Base-by-base conservation (phyloP, 805 yeast species). In the Zygoascus tannicola region DNA sequence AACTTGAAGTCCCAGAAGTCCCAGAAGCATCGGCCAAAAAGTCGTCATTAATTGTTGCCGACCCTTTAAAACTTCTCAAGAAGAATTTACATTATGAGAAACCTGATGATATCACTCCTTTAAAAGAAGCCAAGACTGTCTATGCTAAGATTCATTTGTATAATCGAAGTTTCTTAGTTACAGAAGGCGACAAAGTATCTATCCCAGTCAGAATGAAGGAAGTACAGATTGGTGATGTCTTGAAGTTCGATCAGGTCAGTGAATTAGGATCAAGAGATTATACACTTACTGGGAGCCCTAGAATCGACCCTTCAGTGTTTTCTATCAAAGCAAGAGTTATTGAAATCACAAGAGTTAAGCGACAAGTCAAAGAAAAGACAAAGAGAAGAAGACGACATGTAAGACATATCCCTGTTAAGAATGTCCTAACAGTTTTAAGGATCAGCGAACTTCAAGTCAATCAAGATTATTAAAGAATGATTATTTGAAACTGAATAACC, bases 71-170 rank as follows among this genome's bases (percentile, higher is more conserved):
- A 34, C 39, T 51, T 22, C 41, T 53, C 20, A 30, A 33, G 21
- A 44, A 50, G 37, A 40, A 44, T 32, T 35, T 56, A 35, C 49
- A 47, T 38, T 56, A 55, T 50, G 44, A 53, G 28, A 49, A 49
- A 35, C 62, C 63, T 22, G 48, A 36, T 14, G 81, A 78, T 55
- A 62, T 78, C 43, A 63, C 76, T 0, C 80, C 85, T 2, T 66
- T 87, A 48, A 85, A 80, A 56, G 72, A 76, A 41, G 78, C 81
- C 44, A 75, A 80, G 40, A 40, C 32, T 22, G 64, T 90, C 26
- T 92, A 86, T 59, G 97, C 97, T 38, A 71, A 85, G 5, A 73
- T 90, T 52, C 78, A 76, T 53, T 74, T 92, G 32, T 92, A 86
- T 67, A 77, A 81, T 63, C 78, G 86, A 63, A 85, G 92, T 35